These are phyloP conservation scores for Tuber aestivum DNA, from an alignment of 495 filamentous ascomycete species.

Conservation along the genomic window DNA sequence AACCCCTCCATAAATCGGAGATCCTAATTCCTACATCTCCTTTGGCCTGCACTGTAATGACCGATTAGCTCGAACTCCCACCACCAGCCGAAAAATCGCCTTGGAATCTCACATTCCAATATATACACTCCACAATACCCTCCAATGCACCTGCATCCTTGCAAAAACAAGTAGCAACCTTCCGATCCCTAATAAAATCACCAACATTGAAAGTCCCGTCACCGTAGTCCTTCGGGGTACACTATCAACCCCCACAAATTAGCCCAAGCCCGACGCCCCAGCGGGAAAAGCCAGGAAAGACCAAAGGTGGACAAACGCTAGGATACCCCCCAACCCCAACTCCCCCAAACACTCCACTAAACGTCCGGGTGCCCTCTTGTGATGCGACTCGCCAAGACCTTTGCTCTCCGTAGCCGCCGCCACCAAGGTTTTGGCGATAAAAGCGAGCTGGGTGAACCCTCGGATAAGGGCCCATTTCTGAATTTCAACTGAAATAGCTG, in stretches of 20 bases:
- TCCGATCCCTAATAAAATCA: constrained; percentile 7
- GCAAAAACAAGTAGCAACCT: constrained; percentile 7
- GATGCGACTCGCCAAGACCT: background rate
- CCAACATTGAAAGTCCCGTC: background rate
- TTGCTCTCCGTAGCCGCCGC: background rate
- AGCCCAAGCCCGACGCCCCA: background rate
- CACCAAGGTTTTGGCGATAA: constrained; percentile 6
- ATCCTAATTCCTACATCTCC: background rate
- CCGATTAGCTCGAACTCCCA: background rate
- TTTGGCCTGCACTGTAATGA: background rate
- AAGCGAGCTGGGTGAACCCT: constrained; percentile 9
- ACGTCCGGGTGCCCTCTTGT: background rate
- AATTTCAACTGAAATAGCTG: too few species aligned
- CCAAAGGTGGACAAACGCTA: constrained; percentile 11
- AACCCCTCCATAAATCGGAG: background rate
- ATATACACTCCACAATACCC: constrained; percentile 5
- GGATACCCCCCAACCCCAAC: background rate
- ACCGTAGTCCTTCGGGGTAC: constrained; percentile 4
- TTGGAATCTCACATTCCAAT: constrained; percentile 11
- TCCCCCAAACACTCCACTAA: constrained; percentile 3
- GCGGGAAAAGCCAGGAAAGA: background rate
- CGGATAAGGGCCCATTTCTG: constrained; percentile 9
- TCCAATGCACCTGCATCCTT: constrained; percentile 7
- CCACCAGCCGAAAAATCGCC: background rate
- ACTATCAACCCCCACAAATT: constrained; percentile 3